phyloP scores from a whole-genome alignment of 768 basidiomycete genomes.

The Arthromyces matolae region DNA sequence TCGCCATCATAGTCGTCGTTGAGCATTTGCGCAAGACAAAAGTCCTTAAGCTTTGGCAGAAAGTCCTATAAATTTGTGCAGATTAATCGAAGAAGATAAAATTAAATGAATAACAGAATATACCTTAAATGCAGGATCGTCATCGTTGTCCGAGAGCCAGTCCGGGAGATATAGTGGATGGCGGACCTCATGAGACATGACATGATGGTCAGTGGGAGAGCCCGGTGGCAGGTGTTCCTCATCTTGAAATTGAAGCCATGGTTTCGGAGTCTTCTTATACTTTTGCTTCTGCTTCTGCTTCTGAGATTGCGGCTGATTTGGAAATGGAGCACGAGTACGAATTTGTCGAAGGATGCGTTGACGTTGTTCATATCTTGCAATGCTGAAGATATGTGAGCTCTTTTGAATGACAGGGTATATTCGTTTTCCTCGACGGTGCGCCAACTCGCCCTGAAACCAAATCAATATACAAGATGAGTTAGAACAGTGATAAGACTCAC shows the following conservation, averaged over 20 bases:
- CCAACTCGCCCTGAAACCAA: constrained; percentile 30
- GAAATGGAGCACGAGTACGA: neutral
- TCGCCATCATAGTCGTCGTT: constrained; percentile 14
- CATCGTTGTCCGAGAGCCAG: neutral
- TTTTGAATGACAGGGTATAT: constrained; percentile 27
- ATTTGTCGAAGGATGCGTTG: constrained; percentile 6
- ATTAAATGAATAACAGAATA: neutral
- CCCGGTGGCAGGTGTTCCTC: neutral
- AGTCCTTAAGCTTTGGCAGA: constrained; percentile 22
- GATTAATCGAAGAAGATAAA: neutral
- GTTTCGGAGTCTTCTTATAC: neutral
- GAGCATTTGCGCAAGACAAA: constrained; percentile 24
- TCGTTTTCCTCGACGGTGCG: constrained; percentile 30
- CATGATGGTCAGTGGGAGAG: neutral
- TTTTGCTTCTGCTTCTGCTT: neutral
- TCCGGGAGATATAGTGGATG: neutral
- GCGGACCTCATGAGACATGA: neutral
- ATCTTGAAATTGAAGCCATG: constrained; percentile 4
- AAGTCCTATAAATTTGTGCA: constrained; percentile 21
- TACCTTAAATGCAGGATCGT: constrained; percentile 1
- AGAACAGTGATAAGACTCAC: constrained; percentile 18
- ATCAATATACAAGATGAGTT: neutral
- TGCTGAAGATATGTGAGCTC: constrained; percentile 21
- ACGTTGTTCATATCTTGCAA: constrained; percentile 16
- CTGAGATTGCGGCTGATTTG: neutral